phyloP scores from a whole-genome alignment of 176 grass and related monocot species.

The Oryza officinalis region DNA sequence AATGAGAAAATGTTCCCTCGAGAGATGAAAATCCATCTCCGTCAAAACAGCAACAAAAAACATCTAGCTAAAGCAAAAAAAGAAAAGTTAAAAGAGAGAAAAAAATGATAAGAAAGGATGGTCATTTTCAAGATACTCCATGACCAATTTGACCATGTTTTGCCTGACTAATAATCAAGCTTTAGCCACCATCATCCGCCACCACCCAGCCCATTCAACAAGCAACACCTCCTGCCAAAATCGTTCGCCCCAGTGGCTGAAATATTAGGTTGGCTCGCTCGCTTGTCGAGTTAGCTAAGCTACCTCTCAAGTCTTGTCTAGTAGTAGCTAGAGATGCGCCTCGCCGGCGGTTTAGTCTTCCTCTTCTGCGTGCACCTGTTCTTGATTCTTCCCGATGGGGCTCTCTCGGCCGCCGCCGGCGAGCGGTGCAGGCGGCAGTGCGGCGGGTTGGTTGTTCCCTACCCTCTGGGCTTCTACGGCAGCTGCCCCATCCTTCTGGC shows the following conservation, averaged over 20 bases:
- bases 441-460: conserved; percentile 2
- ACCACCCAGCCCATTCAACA: neutral
- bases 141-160: neutral
- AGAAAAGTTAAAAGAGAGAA: neutral
- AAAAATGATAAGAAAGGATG: neutral
- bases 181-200: neutral
- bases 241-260: no score
- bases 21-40: no score
- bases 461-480: conserved; percentile 68
- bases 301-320: no score
- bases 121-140: neutral
- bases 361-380: neutral
- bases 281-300: neutral
- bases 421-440: conserved; percentile 38
- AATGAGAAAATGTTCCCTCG: no score
- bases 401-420: neutral
- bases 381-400: conserved; percentile 6
- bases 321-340: neutral
- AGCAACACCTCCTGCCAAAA: neutral
- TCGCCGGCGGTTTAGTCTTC: neutral
- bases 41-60: conserved; percentile 2
- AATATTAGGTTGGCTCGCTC: neutral
- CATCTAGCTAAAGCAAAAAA: neutral
- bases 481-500: conserved; percentile 40
- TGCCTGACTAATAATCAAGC: neutral